phyloP scores from a whole-genome alignment of 2,329 filamentous ascomycete species.

The Graphilbum ipis-grandicollis region DNA sequence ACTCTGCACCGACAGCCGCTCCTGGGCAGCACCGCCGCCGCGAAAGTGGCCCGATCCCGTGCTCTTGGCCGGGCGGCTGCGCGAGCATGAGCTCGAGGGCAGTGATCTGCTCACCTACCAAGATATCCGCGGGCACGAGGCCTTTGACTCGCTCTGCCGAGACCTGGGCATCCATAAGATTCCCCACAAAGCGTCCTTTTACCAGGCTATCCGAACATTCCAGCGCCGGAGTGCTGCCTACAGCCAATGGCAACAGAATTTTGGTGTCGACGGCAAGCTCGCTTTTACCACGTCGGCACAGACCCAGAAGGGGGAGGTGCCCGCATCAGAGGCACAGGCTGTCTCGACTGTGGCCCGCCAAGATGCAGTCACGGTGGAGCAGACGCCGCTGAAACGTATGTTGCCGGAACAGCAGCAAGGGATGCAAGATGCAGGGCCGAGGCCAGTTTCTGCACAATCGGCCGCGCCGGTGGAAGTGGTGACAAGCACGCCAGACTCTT shows the following conservation, averaged over 20 bases:
- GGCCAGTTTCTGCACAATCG: too few relatives aligned
- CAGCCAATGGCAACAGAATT: constrained; percentile 15
- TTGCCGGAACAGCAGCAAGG: too few relatives aligned
- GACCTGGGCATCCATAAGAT: constrained; percentile 40
- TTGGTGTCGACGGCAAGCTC: too few relatives aligned
- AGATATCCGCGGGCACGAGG: constrained; percentile 21
- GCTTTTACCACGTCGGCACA: neutral
- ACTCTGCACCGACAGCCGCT: constrained; percentile 37
- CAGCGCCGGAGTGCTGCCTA: constrained; percentile 33
- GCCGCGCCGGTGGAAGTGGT: too few relatives aligned
- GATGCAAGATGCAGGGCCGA: too few relatives aligned
- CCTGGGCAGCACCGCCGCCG: constrained; percentile 24
- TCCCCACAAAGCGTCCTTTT: constrained; percentile 39
- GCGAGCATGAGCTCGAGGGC: constrained; percentile 48
- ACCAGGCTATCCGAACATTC: constrained; percentile 39
- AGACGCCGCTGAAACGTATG: too few relatives aligned
- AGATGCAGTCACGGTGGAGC: too few relatives aligned
- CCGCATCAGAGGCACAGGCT: too few relatives aligned
- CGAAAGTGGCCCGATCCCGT: constrained; percentile 30
- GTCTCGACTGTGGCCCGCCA: too few relatives aligned
- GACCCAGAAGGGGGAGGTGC: too few relatives aligned
- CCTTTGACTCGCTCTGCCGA: constrained; percentile 29
- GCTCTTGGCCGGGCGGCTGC: constrained; percentile 34
- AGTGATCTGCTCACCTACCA: constrained; percentile 40
- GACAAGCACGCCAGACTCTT: too few relatives aligned